A percentile compares a stretch with the other conserved stretches of the same genome.
Conservation (phyloP, 306 rosid genomes). For the Betula pendula region DNA sequence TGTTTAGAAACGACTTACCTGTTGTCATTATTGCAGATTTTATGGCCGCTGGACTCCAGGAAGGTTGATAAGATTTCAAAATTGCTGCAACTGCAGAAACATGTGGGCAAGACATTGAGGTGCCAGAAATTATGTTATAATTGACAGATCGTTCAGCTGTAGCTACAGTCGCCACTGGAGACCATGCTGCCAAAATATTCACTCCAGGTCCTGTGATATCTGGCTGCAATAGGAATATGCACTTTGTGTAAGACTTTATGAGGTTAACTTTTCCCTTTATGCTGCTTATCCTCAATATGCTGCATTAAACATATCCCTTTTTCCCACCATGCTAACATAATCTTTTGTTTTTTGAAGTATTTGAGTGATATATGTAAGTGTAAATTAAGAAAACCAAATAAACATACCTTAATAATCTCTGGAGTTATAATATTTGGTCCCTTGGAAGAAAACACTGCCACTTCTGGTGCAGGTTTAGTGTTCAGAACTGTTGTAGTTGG, state of each 20-base stretch:
- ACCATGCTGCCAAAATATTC: slow-evolving; percentile 78
- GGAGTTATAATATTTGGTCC: slow-evolving; percentile 68
- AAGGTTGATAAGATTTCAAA: slow-evolving; percentile 48
- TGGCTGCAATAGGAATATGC: slow-evolving; percentile 50
- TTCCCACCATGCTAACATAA: background rate
- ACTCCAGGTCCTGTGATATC: slow-evolving; percentile 65
- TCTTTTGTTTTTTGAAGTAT: slow-evolving; percentile 15
- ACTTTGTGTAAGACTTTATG: background rate
- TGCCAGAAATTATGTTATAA: slow-evolving; percentile 66
- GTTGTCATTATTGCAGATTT: slow-evolving; percentile 69
- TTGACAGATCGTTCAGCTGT: slow-evolving; percentile 46
- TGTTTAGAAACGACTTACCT: slow-evolving; percentile 28
- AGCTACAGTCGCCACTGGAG: slow-evolving; percentile 48
- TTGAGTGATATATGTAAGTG: background rate
- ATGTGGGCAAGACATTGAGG: slow-evolving; percentile 73
- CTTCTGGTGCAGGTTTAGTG: slow-evolving; percentile 61
- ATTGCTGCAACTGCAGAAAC: slow-evolving; percentile 60
- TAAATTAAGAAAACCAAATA: background rate
- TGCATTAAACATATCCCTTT: background rate
- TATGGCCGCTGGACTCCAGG: slow-evolving; percentile 69
- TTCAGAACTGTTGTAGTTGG: slow-evolving; percentile 45
- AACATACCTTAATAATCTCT: slow-evolving; percentile 63
- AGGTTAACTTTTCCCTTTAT: background rate
- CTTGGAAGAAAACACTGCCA: slow-evolving; percentile 63
- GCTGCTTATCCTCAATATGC: background rate